Percentiles rank a stretch among this genome's conserved stretches.
Evolutionary conservation across 2,329 filamentous ascomycete genomes (phyloP).

Genomic region (Pezicula carpinea): DNA sequence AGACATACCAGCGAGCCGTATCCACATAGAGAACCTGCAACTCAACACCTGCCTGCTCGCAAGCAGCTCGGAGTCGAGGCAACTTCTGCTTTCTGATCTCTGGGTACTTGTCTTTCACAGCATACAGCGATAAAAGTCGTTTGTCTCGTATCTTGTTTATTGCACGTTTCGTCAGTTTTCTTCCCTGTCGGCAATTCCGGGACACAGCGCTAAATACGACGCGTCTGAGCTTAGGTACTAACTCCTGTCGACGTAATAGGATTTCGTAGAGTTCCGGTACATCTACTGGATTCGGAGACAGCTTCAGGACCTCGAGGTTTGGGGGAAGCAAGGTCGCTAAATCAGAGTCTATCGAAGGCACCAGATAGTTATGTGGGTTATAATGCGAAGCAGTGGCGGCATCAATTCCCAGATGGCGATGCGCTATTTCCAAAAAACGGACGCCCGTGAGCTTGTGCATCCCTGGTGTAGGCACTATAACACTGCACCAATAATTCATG

Average conservation of each 20-base stretch:
- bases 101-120: background rate
- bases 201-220: background rate
- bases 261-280: background rate
- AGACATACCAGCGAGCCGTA: background rate
- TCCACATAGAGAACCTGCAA: background rate
- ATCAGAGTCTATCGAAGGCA: background rate
- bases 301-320: background rate
- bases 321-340: background rate
- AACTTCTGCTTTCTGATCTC: background rate
- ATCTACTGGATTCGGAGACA: background rate
- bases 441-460: background rate
- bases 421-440: background rate
- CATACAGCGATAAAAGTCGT: rapidly evolving
- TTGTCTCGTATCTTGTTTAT: too few relatives aligned
- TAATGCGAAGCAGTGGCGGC: background rate
- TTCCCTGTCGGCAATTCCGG: background rate
- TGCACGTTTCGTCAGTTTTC: background rate
- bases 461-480: background rate
- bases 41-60: background rate
- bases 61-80: background rate
- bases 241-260: background rate
- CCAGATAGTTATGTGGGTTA: background rate
- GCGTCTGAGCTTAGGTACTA: background rate
- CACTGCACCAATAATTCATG: background rate
- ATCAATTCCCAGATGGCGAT: background rate